Conservation (phyloP, 108 stramenopile species). For the Mediolabrus comicus region DNA sequence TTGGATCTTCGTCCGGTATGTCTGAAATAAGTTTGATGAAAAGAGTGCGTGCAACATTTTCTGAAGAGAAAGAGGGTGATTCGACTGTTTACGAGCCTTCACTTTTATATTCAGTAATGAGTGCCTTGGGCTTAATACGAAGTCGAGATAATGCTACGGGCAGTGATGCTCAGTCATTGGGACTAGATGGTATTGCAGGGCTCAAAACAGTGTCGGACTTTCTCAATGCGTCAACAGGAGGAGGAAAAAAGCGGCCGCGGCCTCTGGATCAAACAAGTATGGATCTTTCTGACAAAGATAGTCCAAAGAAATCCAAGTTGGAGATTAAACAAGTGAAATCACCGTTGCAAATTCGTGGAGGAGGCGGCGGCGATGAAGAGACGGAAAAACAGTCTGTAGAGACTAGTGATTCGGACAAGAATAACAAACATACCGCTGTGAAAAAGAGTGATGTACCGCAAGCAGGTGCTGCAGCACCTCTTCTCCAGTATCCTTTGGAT, state of each 20-base stretch:
- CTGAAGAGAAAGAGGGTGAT: slow-evolving; percentile 20
- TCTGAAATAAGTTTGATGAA: slow-evolving; percentile 50
- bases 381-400: background rate
- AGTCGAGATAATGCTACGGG: slow-evolving; percentile 5
- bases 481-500: slow-evolving; percentile 23
- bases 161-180: slow-evolving; percentile 11
- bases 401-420: background rate
- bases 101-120: slow-evolving; percentile 67
- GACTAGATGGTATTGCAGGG: slow-evolving; percentile 6
- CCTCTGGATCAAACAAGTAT: background rate
- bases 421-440: background rate
- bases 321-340: slow-evolving; percentile 1
- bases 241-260: slow-evolving; percentile 17
- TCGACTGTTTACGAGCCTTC: slow-evolving; percentile 49
- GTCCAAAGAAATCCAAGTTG: background rate
- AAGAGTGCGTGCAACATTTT: slow-evolving; percentile 33
- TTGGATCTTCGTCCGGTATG: background rate
- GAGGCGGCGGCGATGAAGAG: slow-evolving; percentile 16
- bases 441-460: slow-evolving; percentile 7
- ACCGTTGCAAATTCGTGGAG: slow-evolving; percentile 28
- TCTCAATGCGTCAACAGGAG: background rate
- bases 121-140: slow-evolving; percentile 59
- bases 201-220: slow-evolving; percentile 20
- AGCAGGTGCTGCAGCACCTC: background rate
- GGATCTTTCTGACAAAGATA: slow-evolving; percentile 1